Evolutionary conservation across 345 rosid species (phyloP), one percentile per base, ranked within the genome.

Genomic region (Lumnitzera littorea): DNA sequence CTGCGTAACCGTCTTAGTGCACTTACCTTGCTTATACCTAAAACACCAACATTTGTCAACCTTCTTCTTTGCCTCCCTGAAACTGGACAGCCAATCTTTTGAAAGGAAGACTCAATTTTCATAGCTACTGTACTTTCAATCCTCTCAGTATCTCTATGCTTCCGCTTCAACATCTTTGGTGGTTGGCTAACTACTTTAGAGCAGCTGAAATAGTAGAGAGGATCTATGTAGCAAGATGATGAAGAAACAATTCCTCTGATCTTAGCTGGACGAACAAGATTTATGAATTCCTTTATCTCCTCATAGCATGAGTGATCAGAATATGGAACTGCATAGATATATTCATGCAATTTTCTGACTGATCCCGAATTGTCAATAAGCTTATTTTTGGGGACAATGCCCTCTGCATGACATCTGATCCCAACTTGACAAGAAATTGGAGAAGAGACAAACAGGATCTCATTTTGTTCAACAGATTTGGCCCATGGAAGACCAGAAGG

Each of bases 401-500:
- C 60, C 57, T 65, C 24, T 60, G 57, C 50, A 46, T 55, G 69
- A 63, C 53, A 12, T 75, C 73, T 59, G 55, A 72, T 70, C 24
- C 57, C 64, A 50, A 55, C 63, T 62, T 64, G 55, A 59, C 51
- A 60, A 50, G 67, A 63, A 61, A 76, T 60, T 46, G 69, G 56
- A 55, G 70, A 61, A 57, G 82, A 85, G 48, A 58, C 80, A 65
- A 63, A 77, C 70, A 78, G 82, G 50, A 59, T 76, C 50, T 15
- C 78, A 62, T 72, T 73, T 66, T 76, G 72, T 70, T 68, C 63
- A 16, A 51, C 53, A 11, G 81, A 77, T 65, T 69, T 77, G 50
- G 82, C 57, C 91, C 94, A 84, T 0, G 96, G 94, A 63, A 82
- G 89, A 78, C 97, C 96, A 5, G 91, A 91, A 52, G 97, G 94